phyloP scores from a whole-genome alignment of 305 asterid species.

The Lippia alba region DNA sequence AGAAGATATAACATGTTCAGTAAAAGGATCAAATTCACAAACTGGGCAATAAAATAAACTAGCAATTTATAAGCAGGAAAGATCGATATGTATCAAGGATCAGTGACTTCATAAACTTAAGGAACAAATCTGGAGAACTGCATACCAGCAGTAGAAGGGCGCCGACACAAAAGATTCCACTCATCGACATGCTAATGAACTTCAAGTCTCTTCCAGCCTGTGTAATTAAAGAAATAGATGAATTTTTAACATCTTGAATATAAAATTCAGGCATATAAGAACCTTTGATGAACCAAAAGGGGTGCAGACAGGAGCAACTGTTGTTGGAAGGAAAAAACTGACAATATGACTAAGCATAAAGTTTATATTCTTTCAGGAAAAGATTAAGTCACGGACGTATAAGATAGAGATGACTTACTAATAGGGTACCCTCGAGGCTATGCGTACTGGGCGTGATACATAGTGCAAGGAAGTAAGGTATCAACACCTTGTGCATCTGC shows the following conservation, averaged over 20 bases:
- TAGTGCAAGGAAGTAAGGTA: slow-evolving; percentile 83
- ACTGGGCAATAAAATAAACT: slow-evolving; percentile 3
- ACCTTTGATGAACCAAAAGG: no score
- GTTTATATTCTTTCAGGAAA: not conserved
- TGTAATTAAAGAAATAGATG: slow-evolving; percentile 29
- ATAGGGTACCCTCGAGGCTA: slow-evolving; percentile 93
- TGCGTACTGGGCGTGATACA: slow-evolving; percentile 86
- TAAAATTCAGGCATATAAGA: no score
- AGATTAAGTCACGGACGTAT: slow-evolving; percentile 23
- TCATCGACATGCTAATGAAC: slow-evolving; percentile 84
- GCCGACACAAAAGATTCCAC: slow-evolving; percentile 65
- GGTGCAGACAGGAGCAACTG: no score
- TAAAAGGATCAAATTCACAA: not conserved
- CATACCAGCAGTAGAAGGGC: slow-evolving; percentile 77
- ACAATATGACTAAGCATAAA: not conserved
- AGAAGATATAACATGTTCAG: slow-evolving; percentile 15
- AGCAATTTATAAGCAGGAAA: slow-evolving; percentile 15
- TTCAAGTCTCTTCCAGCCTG: slow-evolving; percentile 96
- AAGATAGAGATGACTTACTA: slow-evolving; percentile 54
- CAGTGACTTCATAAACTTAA: not conserved
- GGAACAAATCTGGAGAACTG: slow-evolving; percentile 12
- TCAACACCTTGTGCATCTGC: slow-evolving; percentile 94
- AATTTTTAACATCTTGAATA: slow-evolving; percentile 15
- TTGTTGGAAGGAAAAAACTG: no score
- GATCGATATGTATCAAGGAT: not conserved